phyloP scores from a whole-genome alignment of 495 filamentous ascomycete species.

The Aspergillus baeticus region DNA sequence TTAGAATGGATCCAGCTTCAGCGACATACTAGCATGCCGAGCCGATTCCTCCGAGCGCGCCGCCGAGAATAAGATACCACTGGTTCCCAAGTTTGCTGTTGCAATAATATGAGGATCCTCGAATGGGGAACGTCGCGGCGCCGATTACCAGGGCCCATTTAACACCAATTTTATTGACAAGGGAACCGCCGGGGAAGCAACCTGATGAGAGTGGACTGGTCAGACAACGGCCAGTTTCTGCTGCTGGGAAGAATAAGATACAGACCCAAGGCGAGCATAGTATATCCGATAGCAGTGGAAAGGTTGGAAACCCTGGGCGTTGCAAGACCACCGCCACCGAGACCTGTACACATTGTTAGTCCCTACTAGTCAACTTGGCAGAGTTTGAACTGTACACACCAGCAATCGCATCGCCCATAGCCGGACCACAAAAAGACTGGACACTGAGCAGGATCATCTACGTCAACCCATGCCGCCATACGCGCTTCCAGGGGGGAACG shows the following conservation, averaged over 20 bases:
- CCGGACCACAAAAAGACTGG: conserved; percentile 20
- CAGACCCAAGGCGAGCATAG: conserved; percentile 25
- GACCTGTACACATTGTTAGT: too few species aligned
- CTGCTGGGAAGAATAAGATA: too few species aligned
- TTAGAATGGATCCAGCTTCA: conserved; percentile 31
- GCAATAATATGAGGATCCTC: conserved; percentile 32
- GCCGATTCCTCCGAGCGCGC: conserved; percentile 27
- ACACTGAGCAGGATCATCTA: conserved; percentile 29
- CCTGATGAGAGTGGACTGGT: neutral
- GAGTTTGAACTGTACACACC: conserved; percentile 10
- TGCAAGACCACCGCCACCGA: conserved; percentile 33
- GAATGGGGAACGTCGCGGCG: conserved; percentile 31
- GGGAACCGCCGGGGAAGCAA: conserved; percentile 27
- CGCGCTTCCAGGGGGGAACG: conserved; percentile 27
- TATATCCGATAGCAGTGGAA: conserved; percentile 24
- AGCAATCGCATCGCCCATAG: conserved; percentile 27
- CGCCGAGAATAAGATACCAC: conserved; percentile 32
- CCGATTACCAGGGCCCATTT: conserved; percentile 32
- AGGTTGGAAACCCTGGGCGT: conserved; percentile 28
- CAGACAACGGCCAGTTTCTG: too few species aligned
- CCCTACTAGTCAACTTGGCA: too few species aligned
- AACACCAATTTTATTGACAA: conserved; percentile 31
- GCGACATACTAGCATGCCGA: conserved; percentile 34
- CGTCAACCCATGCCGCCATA: conserved; percentile 33
- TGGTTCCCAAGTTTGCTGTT: conserved; percentile 35